These are phyloP conservation scores for Tuber aestivum DNA, from an alignment of 495 filamentous ascomycete genomes.

Conservation along the genomic window DNA sequence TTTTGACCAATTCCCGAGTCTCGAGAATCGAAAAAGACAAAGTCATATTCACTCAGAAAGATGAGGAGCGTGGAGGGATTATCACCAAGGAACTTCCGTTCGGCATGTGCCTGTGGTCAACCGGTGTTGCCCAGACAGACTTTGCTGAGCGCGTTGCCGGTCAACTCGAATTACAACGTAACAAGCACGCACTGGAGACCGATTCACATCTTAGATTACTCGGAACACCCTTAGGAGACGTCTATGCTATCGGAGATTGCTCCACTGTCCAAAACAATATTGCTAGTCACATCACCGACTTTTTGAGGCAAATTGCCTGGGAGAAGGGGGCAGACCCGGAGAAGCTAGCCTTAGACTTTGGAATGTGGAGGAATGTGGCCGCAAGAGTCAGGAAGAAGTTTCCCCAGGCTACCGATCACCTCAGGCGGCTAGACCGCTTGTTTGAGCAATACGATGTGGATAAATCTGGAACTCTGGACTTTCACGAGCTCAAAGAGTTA, in stretches of 20 bases:
- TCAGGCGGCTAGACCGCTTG: slow-evolving; percentile 78
- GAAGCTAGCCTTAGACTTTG: slow-evolving; percentile 71
- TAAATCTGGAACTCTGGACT: slow-evolving; percentile 85
- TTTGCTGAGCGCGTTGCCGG: slow-evolving; percentile 67
- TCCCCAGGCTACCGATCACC: slow-evolving; percentile 85
- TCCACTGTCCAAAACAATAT: slow-evolving; percentile 94
- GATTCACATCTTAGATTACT: slow-evolving; percentile 89
- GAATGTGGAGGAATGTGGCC: slow-evolving; percentile 81
- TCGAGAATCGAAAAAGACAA: slow-evolving; percentile 76
- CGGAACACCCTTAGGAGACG: slow-evolving; percentile 86
- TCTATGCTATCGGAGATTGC: slow-evolving; percentile 98
- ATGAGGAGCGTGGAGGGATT: slow-evolving; percentile 59
- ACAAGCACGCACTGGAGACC: slow-evolving; percentile 87
- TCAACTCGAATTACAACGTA: slow-evolving; percentile 68
- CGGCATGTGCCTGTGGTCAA: slow-evolving; percentile 97
- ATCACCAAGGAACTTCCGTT: slow-evolving; percentile 89
- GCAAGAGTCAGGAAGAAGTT: slow-evolving; percentile 77
- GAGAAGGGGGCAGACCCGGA: slow-evolving; percentile 85
- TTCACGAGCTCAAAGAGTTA: slow-evolving; percentile 81
- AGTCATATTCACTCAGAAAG: slow-evolving; percentile 80
- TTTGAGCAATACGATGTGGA: slow-evolving; percentile 92
- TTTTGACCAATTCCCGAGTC: slow-evolving; percentile 86
- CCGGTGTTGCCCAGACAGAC: slow-evolving; percentile 82
- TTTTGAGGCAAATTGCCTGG: slow-evolving; percentile 85
- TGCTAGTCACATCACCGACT: slow-evolving; percentile 75